Percentiles rank a stretch among this genome's conserved stretches.
These are phyloP conservation scores for Myotisia sp. DNA, from an alignment of 2,329 filamentous ascomycete genomes.

Conservation along the genomic window DNA sequence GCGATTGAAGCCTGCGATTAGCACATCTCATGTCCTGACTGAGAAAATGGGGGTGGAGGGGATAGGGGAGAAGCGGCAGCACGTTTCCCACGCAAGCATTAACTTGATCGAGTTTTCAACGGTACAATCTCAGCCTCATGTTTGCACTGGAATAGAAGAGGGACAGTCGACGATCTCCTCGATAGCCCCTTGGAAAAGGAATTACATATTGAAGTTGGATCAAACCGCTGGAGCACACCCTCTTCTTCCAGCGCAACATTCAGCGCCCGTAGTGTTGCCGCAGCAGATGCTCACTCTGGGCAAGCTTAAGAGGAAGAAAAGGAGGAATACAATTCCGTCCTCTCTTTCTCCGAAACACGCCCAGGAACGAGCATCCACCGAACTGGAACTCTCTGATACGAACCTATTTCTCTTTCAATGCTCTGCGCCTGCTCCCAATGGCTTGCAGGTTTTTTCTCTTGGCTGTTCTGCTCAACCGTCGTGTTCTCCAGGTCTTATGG, in stretches of 20 bases:
- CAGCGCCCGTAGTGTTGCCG: slow-evolving; percentile 74
- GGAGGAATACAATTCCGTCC: background rate
- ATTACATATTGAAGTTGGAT: slow-evolving; percentile 40
- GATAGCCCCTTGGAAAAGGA: too few relatives aligned
- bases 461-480: too few relatives aligned
- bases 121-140: slow-evolving; percentile 87
- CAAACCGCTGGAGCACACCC: too few relatives aligned
- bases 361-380: slow-evolving; percentile 12
- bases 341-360: background rate
- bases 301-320: slow-evolving; percentile 7
- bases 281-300: slow-evolving; percentile 11
- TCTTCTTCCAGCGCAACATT: slow-evolving; percentile 36
- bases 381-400: slow-evolving; percentile 16
- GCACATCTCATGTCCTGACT: slow-evolving; percentile 11
- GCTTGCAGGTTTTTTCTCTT: too few relatives aligned
- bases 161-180: slow-evolving; percentile 20
- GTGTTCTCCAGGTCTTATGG: too few relatives aligned
- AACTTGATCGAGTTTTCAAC: slow-evolving; percentile 93
- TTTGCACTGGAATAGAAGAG: slow-evolving; percentile 14
- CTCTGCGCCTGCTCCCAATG: too few relatives aligned
- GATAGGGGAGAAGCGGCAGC: slow-evolving; percentile 60
- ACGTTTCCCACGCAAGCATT: slow-evolving; percentile 98
- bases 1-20: slow-evolving; percentile 33
- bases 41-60: slow-evolving; percentile 16
- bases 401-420: slow-evolving; percentile 15